Base-by-base conservation (phyloP, 139 green algal genomes). In the Protoeuglena noctilucae region DNA sequence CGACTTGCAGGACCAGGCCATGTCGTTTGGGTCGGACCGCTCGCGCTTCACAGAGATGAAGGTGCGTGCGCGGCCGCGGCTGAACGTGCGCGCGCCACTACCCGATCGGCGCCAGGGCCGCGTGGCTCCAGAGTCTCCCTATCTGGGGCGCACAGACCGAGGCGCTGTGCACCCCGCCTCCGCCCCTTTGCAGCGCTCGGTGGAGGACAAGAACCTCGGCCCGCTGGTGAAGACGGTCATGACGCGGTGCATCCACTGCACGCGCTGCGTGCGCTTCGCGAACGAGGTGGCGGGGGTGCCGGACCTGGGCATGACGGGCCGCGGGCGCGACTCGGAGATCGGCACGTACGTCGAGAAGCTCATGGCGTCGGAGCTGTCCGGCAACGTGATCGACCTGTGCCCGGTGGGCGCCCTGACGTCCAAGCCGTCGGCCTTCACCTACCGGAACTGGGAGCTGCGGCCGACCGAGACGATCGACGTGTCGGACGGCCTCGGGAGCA, bases 351-450 rank as follows among this genome's bases (percentile, higher is more conserved):
- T 98, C 24, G 77, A 89, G 51, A 89, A 88, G 67, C 68, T 93
- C 24, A 68, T 98, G 63, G 67, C 54, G 27, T 83, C 63, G 46
- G 91, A 98, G 77, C 70, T 98, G 31, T 86, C 69, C 43, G 91
- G 89, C 65, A 98, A 98, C 61, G 89, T 98, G 14, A 93, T 98
- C 43, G 91, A 98, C 64, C 73, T 98, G 52, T 98, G 91, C 76
- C 91, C 91, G 29, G 91, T 98, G 49, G 91, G 91, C 4, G 91
- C 91, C 7, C 77, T 98, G 28, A 98, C 91, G 3, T 83, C 69
- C 51, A 98, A 98, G 81, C 91, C 91, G 1, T 84, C 78, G 46
- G 86, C 92, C 26, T 98, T 98, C 78, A 98, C 91, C 28, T 79
- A 78, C 16, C 80, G 91, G 43, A 84, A 78, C 65, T 98, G 89